phyloP scores from a whole-genome alignment of 2,329 filamentous ascomycete species.

The Harringtonia aguacate region DNA sequence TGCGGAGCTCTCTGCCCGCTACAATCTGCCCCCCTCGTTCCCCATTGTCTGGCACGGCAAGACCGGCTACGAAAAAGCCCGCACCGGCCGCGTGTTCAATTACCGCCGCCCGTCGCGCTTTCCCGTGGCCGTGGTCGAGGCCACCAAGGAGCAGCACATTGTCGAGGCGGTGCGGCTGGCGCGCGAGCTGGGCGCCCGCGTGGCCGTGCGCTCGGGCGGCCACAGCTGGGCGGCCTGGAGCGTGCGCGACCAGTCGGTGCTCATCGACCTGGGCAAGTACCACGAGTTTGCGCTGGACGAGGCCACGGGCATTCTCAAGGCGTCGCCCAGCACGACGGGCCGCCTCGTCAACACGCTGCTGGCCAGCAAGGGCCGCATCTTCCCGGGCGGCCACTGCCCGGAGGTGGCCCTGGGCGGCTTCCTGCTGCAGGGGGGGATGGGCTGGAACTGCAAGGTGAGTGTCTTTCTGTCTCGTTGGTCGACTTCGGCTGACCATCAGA shows the following conservation, averaged over 20 bases:
- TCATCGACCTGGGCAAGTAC: slow-evolving; percentile 22
- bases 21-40: slow-evolving; percentile 4
- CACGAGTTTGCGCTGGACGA: slow-evolving; percentile 25
- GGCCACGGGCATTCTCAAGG: slow-evolving; percentile 24
- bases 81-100: slow-evolving; percentile 31
- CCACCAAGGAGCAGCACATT: slow-evolving; percentile 23
- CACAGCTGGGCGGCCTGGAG: slow-evolving; percentile 37
- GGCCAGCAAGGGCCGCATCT: slow-evolving; percentile 29
- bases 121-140: slow-evolving; percentile 29
- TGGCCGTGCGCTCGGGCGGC: slow-evolving; percentile 34
- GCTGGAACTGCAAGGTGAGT: slow-evolving; percentile 38
- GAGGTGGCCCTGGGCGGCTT: slow-evolving; percentile 47
- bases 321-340: slow-evolving; percentile 35
- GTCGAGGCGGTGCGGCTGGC: slow-evolving; percentile 27
- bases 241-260: slow-evolving; percentile 31
- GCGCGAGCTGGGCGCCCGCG: slow-evolving; percentile 18
- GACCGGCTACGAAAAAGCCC: slow-evolving; percentile 6
- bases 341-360: slow-evolving; percentile 28
- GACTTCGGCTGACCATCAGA: slow-evolving; percentile 19
- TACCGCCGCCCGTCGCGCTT: slow-evolving; percentile 23
- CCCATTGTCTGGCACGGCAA: slow-evolving; percentile 7
- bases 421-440: slow-evolving; percentile 45
- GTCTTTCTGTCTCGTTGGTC: slow-evolving; percentile 19
- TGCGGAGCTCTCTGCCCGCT: too few species aligned
- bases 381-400: slow-evolving; percentile 43